Base-by-base conservation (phyloP, 208 protist genomes). In the Porcisia deanei region DNA sequence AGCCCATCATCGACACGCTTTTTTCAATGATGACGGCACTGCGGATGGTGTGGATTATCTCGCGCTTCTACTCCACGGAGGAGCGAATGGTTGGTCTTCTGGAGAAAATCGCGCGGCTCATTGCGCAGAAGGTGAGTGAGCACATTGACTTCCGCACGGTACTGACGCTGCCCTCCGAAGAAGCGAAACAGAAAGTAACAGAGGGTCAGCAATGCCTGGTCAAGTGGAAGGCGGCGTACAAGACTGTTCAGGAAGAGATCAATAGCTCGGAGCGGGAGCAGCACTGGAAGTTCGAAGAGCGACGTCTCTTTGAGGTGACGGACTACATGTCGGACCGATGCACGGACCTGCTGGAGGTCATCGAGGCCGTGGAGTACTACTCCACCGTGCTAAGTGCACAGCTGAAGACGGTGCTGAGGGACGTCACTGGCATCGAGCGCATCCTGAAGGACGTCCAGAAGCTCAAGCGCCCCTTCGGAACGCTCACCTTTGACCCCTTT, bases 11-110 rank as follows among this genome's bases (percentile, higher is more conserved):
- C 75, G 98, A 99, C 80, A 98, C 97, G 3, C 80, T 99, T 10
- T 96, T 98, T 25, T 98, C 97, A 20, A 99, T 99, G 97, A 99
- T 99, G 96, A 99, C 97, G 63, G 98, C 97, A 9, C 91, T 99
- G 45, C 94, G 98, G 45, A 99, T 99, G 98, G 98, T 99, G 58
- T 99, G 99, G 99, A 99, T 99, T 80, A 99, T 99, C 82, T 99
- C 98, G 25, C 88, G 98, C 66, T 98, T 99, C 88, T 99, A 99
- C 91, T 99, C 99, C 84, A 99, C 96, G 9, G 98, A 99, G 84
- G 98, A 99, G 77, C 88, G 97, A 30, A 99, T 99, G 98, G 94
- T 98, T 20, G 96, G 98, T 14, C 84, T 99, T 69, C 90, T 99
- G 75, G 97, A 99, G 81, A 96, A 99, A 77, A 99, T 99, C 77